Conservation (phyloP, 768 basidiomycete genomes). For the Suillus occidentalis region DNA sequence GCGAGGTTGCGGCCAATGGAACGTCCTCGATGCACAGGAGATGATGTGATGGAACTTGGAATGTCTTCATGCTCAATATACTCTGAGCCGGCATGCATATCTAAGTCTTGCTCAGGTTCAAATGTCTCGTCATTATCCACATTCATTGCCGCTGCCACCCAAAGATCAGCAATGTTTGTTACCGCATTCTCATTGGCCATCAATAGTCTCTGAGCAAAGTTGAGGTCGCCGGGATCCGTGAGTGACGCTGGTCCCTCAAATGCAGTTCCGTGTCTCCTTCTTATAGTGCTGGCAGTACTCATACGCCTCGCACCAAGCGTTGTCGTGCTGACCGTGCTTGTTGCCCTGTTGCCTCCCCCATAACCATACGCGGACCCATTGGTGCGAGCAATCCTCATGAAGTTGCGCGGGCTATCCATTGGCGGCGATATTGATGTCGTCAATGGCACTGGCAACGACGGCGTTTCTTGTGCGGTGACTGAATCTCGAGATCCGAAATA, state of each 20-base stretch:
- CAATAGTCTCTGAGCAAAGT: constrained; percentile 84
- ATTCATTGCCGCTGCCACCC: constrained; percentile 97
- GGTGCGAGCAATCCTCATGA: constrained; percentile 56
- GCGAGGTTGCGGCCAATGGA: constrained; percentile 12
- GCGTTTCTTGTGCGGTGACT: constrained; percentile 33
- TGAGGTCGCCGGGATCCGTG: constrained; percentile 55
- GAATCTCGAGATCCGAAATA: constrained; percentile 56
- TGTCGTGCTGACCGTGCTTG: constrained; percentile 51
- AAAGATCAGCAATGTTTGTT: constrained; percentile 92
- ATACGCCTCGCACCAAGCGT: constrained; percentile 46
- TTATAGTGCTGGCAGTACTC: constrained; percentile 53
- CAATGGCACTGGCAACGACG: constrained; percentile 47
- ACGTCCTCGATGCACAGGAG: constrained; percentile 19
- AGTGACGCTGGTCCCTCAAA: constrained; percentile 42
- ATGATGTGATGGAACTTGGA: constrained; percentile 13
- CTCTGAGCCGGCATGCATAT: constrained; percentile 50
- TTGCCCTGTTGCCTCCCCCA: constrained; percentile 49
- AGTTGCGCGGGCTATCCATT: constrained; percentile 46
- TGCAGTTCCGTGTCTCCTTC: constrained; percentile 52
- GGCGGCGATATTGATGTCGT: constrained; percentile 34
- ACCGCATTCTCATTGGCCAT: constrained; percentile 96
- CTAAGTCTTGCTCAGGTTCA: constrained; percentile 24
- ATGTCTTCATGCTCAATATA: constrained; percentile 32
- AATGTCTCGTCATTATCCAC: constrained; percentile 77
- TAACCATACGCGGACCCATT: constrained; percentile 86